Conservation (phyloP, 805 yeast genomes). For the Yamadazyma tumulicola region DNA sequence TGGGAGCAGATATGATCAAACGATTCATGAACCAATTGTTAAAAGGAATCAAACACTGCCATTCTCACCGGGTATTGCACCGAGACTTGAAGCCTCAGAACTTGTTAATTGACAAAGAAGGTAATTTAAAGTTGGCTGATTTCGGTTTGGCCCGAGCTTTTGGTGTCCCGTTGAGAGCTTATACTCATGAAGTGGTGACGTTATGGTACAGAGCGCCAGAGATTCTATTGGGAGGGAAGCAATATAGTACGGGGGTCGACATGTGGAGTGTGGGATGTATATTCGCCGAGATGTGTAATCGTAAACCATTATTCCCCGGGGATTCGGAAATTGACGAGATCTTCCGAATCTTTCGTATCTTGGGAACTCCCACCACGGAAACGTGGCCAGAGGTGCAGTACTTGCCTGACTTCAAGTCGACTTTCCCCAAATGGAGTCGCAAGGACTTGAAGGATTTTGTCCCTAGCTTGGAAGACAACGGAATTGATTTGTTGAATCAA, state of each 20-base stretch:
- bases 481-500: conserved; percentile 76
- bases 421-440: conserved; percentile 87
- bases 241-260: conserved; percentile 96
- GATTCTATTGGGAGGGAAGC: conserved; percentile 91
- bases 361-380: conserved; percentile 93
- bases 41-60: conserved; percentile 90
- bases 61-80: conserved; percentile 89
- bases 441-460: conserved; percentile 68
- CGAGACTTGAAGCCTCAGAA: conserved; percentile 97
- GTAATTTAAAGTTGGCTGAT: conserved; percentile 74
- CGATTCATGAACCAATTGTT: conserved; percentile 89
- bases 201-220: conserved; percentile 98
- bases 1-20: conserved; percentile 88
- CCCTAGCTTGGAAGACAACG: conserved; percentile 77
- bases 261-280: conserved; percentile 99
- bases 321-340: conserved; percentile 97
- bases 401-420: conserved; percentile 88
- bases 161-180: conserved; percentile 95
- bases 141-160: conserved; percentile 96
- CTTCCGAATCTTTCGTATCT: conserved; percentile 82
- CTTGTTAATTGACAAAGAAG: conserved; percentile 89
- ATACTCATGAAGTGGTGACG: conserved; percentile 97
- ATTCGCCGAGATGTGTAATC: conserved; percentile 95
- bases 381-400: conserved; percentile 92
- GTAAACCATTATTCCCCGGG: conserved; percentile 94